Conservation (phyloP, 306 rosid genomes). For the Lagenaria siceraria region DNA sequence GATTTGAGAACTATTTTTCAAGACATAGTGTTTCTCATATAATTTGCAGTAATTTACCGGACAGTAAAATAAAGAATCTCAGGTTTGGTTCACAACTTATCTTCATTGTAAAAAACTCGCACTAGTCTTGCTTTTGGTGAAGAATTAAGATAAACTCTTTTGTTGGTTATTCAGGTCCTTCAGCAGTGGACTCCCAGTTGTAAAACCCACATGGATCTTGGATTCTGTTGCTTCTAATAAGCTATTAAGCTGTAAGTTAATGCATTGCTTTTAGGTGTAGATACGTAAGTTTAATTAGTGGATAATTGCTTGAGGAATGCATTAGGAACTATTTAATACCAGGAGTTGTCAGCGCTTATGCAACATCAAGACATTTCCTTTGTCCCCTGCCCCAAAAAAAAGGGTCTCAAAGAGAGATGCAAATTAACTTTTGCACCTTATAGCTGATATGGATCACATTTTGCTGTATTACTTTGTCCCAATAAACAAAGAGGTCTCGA, state of each 20-base stretch:
- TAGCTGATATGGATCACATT: neutral
- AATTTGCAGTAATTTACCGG: conserved; percentile 76
- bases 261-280: neutral
- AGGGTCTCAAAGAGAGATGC: neutral
- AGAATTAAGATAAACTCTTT: conserved; percentile 2
- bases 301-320: neutral
- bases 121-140: neutral
- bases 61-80: conserved; percentile 61
- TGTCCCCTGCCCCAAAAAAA: neutral
- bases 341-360: neutral
- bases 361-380: neutral
- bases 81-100: conserved; percentile 33
- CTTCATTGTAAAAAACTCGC: neutral
- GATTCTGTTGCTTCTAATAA: conserved; percentile 70
- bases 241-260: conserved; percentile 71
- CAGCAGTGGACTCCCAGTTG: conserved; percentile 83
- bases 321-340: neutral
- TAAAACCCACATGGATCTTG: conserved; percentile 82
- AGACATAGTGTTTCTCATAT: conserved; percentile 71
- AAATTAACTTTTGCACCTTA: neutral
- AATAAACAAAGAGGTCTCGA: neutral
- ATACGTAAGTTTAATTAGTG: neutral
- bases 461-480: neutral
- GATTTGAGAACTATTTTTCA: conserved; percentile 82
- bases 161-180: conserved; percentile 49